These are phyloP conservation scores for Hypholoma sublateritium DNA, from an alignment of 768 basidiomycete genomes.

Conservation along the genomic window DNA sequence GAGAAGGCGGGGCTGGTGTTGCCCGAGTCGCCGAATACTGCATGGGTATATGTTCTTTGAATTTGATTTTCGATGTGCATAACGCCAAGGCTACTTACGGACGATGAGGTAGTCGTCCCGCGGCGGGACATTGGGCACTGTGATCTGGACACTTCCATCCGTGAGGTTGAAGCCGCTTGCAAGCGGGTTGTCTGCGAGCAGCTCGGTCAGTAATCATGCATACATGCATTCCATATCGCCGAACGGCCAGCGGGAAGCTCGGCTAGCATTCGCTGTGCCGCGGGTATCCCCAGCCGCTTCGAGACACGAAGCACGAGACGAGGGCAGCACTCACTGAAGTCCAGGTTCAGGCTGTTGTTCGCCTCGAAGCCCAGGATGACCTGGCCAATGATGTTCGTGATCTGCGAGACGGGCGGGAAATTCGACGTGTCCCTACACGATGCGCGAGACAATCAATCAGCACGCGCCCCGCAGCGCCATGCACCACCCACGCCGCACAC, in stretches of 20 bases:
- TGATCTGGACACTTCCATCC: slow-evolving; percentile 46
- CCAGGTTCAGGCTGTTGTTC: slow-evolving; percentile 51
- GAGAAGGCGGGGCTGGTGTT: slow-evolving; percentile 59
- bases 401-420: slow-evolving; percentile 41
- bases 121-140: slow-evolving; percentile 48
- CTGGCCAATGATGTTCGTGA: slow-evolving; percentile 49
- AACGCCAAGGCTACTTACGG: slow-evolving; percentile 42
- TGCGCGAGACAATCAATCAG: background rate
- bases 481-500: slow-evolving; percentile 15
- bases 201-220: background rate
- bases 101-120: slow-evolving; percentile 58
- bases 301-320: background rate
- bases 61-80: background rate
- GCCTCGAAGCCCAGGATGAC: slow-evolving; percentile 51
- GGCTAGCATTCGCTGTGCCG: background rate
- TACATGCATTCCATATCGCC: background rate
- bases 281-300: background rate
- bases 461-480: background rate
- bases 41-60: slow-evolving; percentile 3
- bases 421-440: slow-evolving; percentile 48
- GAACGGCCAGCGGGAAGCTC: background rate
- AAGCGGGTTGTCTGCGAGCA: slow-evolving; percentile 51
- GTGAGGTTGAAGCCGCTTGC: slow-evolving; percentile 54
- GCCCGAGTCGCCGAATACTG: slow-evolving; percentile 71
- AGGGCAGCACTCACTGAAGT: slow-evolving; percentile 39